phyloP scores from a whole-genome alignment of 495 filamentous ascomycete species.

The Aspergillus kassunensis region DNA sequence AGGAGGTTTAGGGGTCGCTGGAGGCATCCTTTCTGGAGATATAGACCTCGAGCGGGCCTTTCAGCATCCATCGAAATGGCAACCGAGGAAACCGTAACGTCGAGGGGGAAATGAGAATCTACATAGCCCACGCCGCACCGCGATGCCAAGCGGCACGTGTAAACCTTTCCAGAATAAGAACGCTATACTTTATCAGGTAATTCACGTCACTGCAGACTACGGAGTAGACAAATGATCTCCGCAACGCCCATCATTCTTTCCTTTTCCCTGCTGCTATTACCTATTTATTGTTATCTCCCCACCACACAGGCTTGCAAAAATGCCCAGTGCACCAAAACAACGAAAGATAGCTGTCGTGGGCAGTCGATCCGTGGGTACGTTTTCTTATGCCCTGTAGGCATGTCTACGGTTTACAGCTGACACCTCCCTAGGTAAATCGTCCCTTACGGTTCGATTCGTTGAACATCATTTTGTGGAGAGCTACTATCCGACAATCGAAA shows the following conservation, averaged over 20 bases:
- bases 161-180: no score
- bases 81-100: no score
- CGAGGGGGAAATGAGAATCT: no score
- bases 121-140: no score
- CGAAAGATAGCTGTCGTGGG: constrained; percentile 98
- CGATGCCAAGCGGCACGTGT: no score
- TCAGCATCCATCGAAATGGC: no score
- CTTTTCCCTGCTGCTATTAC: not conserved
- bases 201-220: no score
- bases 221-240: not conserved
- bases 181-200: no score
- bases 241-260: not conserved
- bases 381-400: not conserved
- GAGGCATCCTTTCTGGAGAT: no score
- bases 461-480: constrained; percentile 97
- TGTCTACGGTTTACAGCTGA: constrained; percentile 2
- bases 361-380: constrained; percentile 91
- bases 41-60: no score
- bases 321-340: constrained; percentile 86
- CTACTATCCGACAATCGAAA: constrained; percentile 99
- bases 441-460: constrained; percentile 94
- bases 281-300: not conserved
- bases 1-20: no score
- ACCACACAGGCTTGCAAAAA: constrained; percentile 40
- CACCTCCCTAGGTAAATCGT: constrained; percentile 76